Base-by-base conservation (phyloP, 2,329 filamentous ascomycete species). In the Cercospora brassicicola region DNA sequence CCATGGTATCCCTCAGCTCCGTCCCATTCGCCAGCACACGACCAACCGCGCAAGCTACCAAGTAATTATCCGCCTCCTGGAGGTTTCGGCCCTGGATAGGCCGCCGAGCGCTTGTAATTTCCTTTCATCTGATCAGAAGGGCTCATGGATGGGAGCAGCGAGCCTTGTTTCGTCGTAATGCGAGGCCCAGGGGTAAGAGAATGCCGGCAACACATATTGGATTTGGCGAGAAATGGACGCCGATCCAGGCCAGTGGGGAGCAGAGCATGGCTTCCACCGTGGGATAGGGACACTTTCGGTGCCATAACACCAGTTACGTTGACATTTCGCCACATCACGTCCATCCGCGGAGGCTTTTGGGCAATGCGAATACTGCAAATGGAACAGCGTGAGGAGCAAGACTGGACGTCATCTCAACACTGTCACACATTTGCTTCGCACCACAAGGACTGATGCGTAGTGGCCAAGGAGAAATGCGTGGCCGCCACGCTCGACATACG, bases 1-100 rank as follows among this genome's bases (percentile, higher is more conserved):
- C 51, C 51, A n/a, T 68, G 67, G 67, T 66, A 53, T 30, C 23
- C 63, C n/a, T n/a, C n/a, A 26, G 39, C 28, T 5, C 61, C 67
- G n/a, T 59, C 61, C 15, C 61, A 56, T 4, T 39, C 56, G 20
- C 55, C 63, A 33, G 36, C 59, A 18, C 20, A 39, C 28, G 56
- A 51, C 18, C 31, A 53, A 7, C 55, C 39, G 57, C 36, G 56
- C n/a, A 60, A 42, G 39, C 55, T 60, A 28, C 56, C 39, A 13
- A 59, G 63, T 39, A 60, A 62, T 20, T 62, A 62, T 31, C 59
- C 33, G 28, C 36, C 59, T 10, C 59, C 39, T 31, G 59, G 36
- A 31, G 31, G 28, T n/a, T 59, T 28, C 8, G 55, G 55, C 15
- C 36, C 59, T 4, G 59, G 42, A 33, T 45, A 62, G 39, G 20